Percentiles rank a stretch among this genome's conserved stretches.
Conservation (phyloP, 331 rosid genomes). For the Quercus phellos region DNA sequence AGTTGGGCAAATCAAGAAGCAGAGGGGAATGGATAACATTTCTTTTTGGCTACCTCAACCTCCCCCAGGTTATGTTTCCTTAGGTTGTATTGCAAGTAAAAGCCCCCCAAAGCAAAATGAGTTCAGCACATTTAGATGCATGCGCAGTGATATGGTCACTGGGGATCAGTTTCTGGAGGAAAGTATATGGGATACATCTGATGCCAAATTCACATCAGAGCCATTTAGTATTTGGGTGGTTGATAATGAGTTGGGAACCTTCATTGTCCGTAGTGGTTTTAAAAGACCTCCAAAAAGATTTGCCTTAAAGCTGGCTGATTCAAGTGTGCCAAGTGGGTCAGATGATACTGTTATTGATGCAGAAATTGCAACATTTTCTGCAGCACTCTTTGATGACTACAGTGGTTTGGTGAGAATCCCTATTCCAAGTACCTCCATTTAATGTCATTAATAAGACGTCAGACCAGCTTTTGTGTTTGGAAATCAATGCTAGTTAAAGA, state of each 20-base stretch:
- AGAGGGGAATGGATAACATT: constrained; percentile 72
- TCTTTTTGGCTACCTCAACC: constrained; percentile 97
- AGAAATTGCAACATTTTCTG: constrained; percentile 71
- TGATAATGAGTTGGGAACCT: constrained; percentile 85
- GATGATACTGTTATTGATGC: constrained; percentile 80
- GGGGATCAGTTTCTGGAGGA: constrained; percentile 85
- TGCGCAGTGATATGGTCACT: constrained; percentile 78
- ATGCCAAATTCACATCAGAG: constrained; percentile 48
- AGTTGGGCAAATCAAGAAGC: constrained; percentile 82
- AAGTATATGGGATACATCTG: constrained; percentile 83
- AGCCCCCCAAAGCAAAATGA: constrained; percentile 71
- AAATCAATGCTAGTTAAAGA: neutral
- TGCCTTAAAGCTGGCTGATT: constrained; percentile 80
- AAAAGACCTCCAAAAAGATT: constrained; percentile 90
- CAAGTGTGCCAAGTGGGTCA: constrained; percentile 56
- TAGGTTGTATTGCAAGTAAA: constrained; percentile 84
- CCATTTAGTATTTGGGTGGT: constrained; percentile 84
- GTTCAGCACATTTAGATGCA: constrained; percentile 68
- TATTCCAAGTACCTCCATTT: constrained; percentile 17
- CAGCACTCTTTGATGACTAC: constrained; percentile 94
- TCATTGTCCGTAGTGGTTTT: constrained; percentile 72
- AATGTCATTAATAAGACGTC: neutral
- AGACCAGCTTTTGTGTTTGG: neutral
- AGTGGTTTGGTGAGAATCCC: constrained; percentile 88
- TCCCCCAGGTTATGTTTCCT: constrained; percentile 88